Percentiles rank a stretch among this genome's conserved stretches.
Conservation (phyloP, 345 rosid species). For the Salix caprea region DNA sequence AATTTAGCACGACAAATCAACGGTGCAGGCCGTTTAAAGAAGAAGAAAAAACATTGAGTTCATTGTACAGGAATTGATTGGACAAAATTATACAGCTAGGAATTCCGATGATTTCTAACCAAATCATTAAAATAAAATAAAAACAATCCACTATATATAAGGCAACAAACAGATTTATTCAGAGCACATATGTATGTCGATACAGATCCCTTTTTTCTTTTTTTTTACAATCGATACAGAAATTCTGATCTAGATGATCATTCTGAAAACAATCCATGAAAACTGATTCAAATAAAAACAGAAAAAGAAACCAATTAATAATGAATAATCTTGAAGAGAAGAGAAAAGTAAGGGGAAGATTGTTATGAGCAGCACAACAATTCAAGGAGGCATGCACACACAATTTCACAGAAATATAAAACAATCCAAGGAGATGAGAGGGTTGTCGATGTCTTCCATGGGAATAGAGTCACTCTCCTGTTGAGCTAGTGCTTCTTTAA, state of each 20-base stretch:
- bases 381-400: slow-evolving; percentile 1
- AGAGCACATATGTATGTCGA: no score
- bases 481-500: slow-evolving; percentile 32
- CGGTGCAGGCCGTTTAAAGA: background rate
- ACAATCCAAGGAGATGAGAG: slow-evolving; percentile 84
- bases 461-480: slow-evolving; percentile 23
- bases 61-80: no score
- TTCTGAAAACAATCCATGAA: background rate
- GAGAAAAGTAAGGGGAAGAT: background rate
- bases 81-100: no score
- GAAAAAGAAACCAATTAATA: background rate
- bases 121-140: no score
- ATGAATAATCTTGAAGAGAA: background rate
- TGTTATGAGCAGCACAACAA: slow-evolving; percentile 6
- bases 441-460: slow-evolving; percentile 63
- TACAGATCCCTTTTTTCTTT: background rate
- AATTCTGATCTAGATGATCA: slow-evolving; percentile 7
- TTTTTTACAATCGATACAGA: background rate
- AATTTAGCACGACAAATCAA: background rate
- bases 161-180: no score
- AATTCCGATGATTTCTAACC: no score
- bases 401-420: slow-evolving; percentile 65
- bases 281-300: background rate
- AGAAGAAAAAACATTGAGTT: no score
- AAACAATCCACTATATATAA: no score